These are phyloP conservation scores for Curvularia hawaiiensis DNA, from an alignment of 2,329 filamentous ascomycete species.

Conservation along the genomic window DNA sequence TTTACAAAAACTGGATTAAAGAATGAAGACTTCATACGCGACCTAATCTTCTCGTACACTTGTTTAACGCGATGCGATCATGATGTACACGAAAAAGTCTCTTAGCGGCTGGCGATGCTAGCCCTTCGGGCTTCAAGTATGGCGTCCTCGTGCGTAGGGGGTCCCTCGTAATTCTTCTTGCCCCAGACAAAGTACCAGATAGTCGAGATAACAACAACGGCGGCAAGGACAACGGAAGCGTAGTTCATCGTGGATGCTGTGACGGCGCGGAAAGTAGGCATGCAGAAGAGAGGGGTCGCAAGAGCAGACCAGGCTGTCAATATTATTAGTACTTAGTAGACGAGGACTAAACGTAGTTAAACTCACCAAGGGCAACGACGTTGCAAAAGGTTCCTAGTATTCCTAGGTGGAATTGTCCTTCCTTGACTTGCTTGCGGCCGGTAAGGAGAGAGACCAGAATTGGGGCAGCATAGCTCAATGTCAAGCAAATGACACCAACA, in stretches of 20 bases:
- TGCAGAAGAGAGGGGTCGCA: conserved; percentile 75
- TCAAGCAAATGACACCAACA: conserved; percentile 72
- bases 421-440: conserved; percentile 63
- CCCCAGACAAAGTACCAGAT: conserved; percentile 74
- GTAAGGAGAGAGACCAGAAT: conserved; percentile 68
- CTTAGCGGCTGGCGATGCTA: conserved; percentile 33
- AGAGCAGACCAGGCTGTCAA: conserved; percentile 63
- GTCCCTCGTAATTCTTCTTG: conserved; percentile 70
- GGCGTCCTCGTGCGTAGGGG: conserved; percentile 50
- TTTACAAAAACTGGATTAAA: background rate
- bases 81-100: background rate
- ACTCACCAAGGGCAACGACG: conserved; percentile 65
- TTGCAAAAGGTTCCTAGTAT: conserved; percentile 66
- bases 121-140: conserved; percentile 40
- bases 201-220: conserved; percentile 64
- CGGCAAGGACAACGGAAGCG: conserved; percentile 74
- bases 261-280: conserved; percentile 69
- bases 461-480: conserved; percentile 70
- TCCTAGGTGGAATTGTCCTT: conserved; percentile 66
- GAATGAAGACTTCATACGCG: background rate
- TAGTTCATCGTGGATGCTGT: conserved; percentile 70
- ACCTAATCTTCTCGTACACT: background rate
- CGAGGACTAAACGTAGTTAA: conserved; percentile 30
- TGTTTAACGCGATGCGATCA: background rate
- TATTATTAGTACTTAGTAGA: conserved; percentile 9